phyloP scores from a whole-genome alignment of 148 eudicot species.

The Rhododendron ovatum region DNA sequence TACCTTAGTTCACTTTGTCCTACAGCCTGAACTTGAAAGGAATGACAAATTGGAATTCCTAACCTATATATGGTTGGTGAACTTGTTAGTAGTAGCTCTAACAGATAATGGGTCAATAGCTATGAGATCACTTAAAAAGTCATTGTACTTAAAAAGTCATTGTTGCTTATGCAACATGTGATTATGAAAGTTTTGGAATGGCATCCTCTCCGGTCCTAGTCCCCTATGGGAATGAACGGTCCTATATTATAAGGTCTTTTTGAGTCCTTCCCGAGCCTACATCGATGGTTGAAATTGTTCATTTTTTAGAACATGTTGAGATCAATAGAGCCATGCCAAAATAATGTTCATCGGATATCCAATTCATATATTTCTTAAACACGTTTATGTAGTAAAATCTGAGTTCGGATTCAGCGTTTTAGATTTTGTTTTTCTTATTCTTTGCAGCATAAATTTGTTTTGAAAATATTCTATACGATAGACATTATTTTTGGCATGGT shows the following conservation, averaged over 20 bases:
- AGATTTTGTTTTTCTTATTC: too few relatives aligned
- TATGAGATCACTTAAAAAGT: constrained; percentile 7
- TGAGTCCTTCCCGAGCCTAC: not conserved
- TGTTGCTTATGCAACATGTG: constrained; percentile 9
- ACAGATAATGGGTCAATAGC: constrained; percentile 8
- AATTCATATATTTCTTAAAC: not conserved
- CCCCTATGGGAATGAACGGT: not conserved
- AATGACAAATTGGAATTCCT: not conserved
- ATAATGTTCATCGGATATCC: not conserved
- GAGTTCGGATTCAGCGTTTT: not conserved
- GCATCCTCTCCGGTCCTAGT: not conserved
- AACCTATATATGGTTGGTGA: not conserved
- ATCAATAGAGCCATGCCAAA: not conserved
- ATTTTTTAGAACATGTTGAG: not conserved
- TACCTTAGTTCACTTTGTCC: not conserved
- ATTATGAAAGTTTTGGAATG: not conserved
- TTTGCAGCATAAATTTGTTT: not conserved
- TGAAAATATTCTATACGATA: not conserved
- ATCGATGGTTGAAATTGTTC: too few relatives aligned
- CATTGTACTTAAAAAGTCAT: not conserved
- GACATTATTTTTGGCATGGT: too few relatives aligned
- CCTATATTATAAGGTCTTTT: not conserved
- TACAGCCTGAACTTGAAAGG: not conserved
- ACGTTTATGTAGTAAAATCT: too few relatives aligned
- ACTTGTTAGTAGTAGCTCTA: not conserved